Percentiles rank a stretch among this genome's conserved stretches.
Conservation (phyloP, 208 protist genomes). For the Leishmania mexicana region DNA sequence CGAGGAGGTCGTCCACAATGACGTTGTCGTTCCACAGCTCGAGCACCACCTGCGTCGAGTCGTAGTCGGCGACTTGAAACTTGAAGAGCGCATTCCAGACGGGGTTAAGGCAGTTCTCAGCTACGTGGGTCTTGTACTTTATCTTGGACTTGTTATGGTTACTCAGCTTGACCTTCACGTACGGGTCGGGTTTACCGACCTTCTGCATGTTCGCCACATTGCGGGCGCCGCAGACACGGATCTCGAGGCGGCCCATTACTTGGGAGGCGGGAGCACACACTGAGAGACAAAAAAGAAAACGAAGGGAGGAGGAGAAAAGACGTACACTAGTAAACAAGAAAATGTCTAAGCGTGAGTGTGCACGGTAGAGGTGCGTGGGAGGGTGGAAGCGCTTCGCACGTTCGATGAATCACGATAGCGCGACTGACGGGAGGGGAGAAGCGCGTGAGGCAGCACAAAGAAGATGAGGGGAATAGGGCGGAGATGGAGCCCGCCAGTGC, state of each 20-base stretch:
- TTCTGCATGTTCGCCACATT: slow-evolving; percentile 66
- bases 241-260: slow-evolving; percentile 50
- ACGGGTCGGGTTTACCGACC: slow-evolving; percentile 61
- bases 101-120: slow-evolving; percentile 56
- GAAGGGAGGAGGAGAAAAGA: background rate
- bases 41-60: slow-evolving; percentile 48
- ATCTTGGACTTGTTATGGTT: slow-evolving; percentile 36
- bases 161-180: slow-evolving; percentile 52
- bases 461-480: background rate
- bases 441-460: too few species aligned
- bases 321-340: background rate
- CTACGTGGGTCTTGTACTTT: slow-evolving; percentile 53
- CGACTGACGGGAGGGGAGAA: background rate
- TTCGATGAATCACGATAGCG: too few species aligned
- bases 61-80: slow-evolving; percentile 66
- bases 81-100: slow-evolving; percentile 71
- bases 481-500: background rate
- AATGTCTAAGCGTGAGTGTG: background rate
- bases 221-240: slow-evolving; percentile 65
- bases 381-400: background rate
- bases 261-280: background rate
- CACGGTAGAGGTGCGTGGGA: background rate
- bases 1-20: slow-evolving; percentile 52
- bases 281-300: background rate
- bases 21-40: slow-evolving; percentile 73